A percentile compares a stretch with the other conserved stretches of the same genome.
These are phyloP conservation scores for Ophidiomyces ophidiicola DNA, from an alignment of 2,329 filamentous ascomycete genomes.

Conservation along the genomic window DNA sequence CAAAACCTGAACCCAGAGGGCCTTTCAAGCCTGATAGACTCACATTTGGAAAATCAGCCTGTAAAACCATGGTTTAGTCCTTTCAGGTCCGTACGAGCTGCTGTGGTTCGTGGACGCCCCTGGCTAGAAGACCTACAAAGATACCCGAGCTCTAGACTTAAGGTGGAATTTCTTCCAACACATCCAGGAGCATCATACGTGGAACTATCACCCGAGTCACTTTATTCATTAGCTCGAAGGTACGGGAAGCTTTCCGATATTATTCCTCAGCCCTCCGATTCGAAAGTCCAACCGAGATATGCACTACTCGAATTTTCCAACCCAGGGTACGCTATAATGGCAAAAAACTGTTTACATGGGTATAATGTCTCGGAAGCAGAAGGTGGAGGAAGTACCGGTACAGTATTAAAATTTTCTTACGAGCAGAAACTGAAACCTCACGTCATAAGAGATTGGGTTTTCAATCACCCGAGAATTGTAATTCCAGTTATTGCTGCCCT, in stretches of 20 bases:
- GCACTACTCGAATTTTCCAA: constrained; percentile 66
- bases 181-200: constrained; percentile 57
- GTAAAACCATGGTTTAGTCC: constrained; percentile 87
- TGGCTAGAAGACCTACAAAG: constrained; percentile 91
- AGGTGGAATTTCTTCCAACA: constrained; percentile 71
- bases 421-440: constrained; percentile 64
- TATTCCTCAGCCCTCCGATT: constrained; percentile 66
- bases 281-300: constrained; percentile 69
- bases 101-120: constrained; percentile 67
- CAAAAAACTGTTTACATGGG: constrained; percentile 85
- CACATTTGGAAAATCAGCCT: constrained; percentile 54
- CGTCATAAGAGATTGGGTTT: constrained; percentile 77
- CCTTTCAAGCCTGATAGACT: constrained; percentile 49
- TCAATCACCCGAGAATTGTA: constrained; percentile 74
- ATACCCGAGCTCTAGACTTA: constrained; percentile 62
- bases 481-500: constrained; percentile 72
- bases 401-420: constrained; percentile 69
- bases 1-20: constrained; percentile 37
- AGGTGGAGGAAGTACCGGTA: constrained; percentile 65
- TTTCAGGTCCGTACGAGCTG: constrained; percentile 56
- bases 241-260: constrained; percentile 91
- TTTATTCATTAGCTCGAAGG: constrained; percentile 75
- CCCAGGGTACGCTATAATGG: constrained; percentile 68
- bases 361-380: constrained; percentile 55
- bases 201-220: constrained; percentile 71